Evolutionary conservation across 768 basidiomycete genomes (phyloP), one percentile per base, ranked within the genome.

Genomic region (Chalciporus chontae): DNA sequence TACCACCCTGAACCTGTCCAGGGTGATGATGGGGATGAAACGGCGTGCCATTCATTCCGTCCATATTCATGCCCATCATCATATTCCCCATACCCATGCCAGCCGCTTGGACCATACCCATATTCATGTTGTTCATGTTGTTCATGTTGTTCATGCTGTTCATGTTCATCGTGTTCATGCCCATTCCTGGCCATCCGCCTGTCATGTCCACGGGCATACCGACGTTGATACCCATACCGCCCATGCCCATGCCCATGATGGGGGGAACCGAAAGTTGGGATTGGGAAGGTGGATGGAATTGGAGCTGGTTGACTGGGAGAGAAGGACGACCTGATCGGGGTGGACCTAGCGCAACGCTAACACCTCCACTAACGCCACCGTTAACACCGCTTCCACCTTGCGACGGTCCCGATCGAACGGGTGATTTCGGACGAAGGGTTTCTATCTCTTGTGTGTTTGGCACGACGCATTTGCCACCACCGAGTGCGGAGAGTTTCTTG

Each of bases 361-460:
- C 61, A 19, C 59, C 56, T 27, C 64, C 62, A 43, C 59, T 58
- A 14, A 53, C 59, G 26, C 59, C 57, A 24, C 63, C 54, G 37
- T 63, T 52, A 29, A 63, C 51, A 40, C 62, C 51, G 48, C 65
- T 44, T 59, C 71, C 57, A 55, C 65, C 58, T 0, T 52, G 40
- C 13, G 47, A 45, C n/a, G 40, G 23, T 27, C 73, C 69, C 10
- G 66, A 61, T 40, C 83, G 73, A 19, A 84, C 73, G 8, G 93
- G 92, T 1, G 90, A 93, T 65, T 94, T 94, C 0, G 91, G 92
- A 15, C 92, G 76, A 15, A 95, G 74, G 0, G 79, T 76, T 47
- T 95, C 90, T 57, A 95, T 90, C 56, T 94, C 92, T 65, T 78
- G 61, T 4, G 84, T 81, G 69, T 79, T 81, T 0, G 87, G 86